Percentiles rank a stretch among this genome's conserved stretches.
These are phyloP conservation scores for Yamadazyma oceani DNA, from an alignment of 1,139 yeast species.

Conservation along the genomic window DNA sequence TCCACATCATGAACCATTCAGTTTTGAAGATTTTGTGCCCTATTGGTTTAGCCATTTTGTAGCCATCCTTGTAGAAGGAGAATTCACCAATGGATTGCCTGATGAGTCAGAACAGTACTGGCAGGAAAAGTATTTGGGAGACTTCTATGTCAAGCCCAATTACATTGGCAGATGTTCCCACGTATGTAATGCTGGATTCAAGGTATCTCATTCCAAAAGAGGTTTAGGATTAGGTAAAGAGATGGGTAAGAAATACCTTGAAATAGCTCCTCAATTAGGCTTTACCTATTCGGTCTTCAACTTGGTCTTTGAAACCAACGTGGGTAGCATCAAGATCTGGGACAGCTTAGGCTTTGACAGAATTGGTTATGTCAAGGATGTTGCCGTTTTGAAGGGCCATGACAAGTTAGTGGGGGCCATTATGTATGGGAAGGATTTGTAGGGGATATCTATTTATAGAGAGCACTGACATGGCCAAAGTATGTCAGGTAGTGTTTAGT, in stretches of 20 bases:
- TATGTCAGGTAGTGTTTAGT: too few species aligned
- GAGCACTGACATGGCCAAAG: not conserved
- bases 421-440: slow-evolving; percentile 60
- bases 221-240: slow-evolving; percentile 64
- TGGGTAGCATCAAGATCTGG: slow-evolving; percentile 71
- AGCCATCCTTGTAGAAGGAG: slow-evolving; percentile 46
- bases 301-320: slow-evolving; percentile 71
- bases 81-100: slow-evolving; percentile 13
- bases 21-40: slow-evolving; percentile 32
- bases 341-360: slow-evolving; percentile 71
- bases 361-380: slow-evolving; percentile 67
- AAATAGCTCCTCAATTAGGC: slow-evolving; percentile 70
- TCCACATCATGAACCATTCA: slow-evolving; percentile 34
- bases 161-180: slow-evolving; percentile 77
- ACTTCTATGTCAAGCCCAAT: slow-evolving; percentile 76
- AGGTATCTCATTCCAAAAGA: slow-evolving; percentile 55
- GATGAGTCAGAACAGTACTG: slow-evolving; percentile 27
- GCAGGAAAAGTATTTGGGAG: slow-evolving; percentile 54
- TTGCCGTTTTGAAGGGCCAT: slow-evolving; percentile 62
- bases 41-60: slow-evolving; percentile 49
- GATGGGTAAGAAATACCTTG: slow-evolving; percentile 59
- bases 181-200: slow-evolving; percentile 77
- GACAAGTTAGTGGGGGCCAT: slow-evolving; percentile 65
- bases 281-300: slow-evolving; percentile 81
- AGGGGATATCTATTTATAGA: not conserved